A percentile compares a stretch with the other conserved stretches of the same genome.
These are phyloP conservation scores for Croton setiger DNA, from an alignment of 441 rosid genomes.

Conservation along the genomic window DNA sequence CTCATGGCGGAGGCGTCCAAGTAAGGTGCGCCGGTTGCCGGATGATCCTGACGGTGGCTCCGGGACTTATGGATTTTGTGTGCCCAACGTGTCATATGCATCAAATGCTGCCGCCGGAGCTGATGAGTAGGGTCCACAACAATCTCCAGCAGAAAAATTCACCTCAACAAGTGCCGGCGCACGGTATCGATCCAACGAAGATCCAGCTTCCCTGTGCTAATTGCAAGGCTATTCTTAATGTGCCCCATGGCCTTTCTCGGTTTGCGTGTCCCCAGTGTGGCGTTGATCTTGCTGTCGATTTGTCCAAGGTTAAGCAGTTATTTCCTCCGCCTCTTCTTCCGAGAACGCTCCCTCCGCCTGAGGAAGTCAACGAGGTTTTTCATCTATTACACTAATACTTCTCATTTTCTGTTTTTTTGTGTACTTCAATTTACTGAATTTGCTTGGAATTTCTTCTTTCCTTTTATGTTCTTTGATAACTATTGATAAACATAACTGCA, in stretches of 20 bases:
- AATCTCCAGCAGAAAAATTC: constrained; percentile 18
- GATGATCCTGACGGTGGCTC: constrained; percentile 63
- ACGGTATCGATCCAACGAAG: constrained; percentile 97
- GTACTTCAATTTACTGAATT: background rate
- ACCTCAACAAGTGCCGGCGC: constrained; percentile 58
- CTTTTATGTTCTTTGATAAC: background rate
- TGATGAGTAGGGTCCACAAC: constrained; percentile 45
- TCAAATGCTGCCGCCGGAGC: constrained; percentile 98
- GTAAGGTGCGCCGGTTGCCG: constrained; percentile 97
- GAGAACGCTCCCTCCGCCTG: constrained; percentile 44
- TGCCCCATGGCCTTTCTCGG: constrained; percentile 82
- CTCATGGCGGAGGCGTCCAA: constrained; percentile 53
- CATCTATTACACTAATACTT: background rate
- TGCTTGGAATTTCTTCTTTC: background rate
- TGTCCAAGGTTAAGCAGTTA: constrained; percentile 56
- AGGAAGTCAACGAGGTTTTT: constrained; percentile 90
- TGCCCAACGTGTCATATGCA: constrained; percentile 87
- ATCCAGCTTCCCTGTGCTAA: constrained; percentile 95
- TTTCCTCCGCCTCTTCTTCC: constrained; percentile 31
- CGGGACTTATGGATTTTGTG: constrained; percentile 71
- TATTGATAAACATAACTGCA: background rate
- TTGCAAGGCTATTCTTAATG: constrained; percentile 94
- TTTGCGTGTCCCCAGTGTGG: constrained; percentile 92
- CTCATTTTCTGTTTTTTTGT: background rate
- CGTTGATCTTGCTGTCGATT: constrained; percentile 81